A percentile compares a stretch with the other conserved stretches of the same genome.
phyloP scores from a whole-genome alignment of 2,329 filamentous ascomycete genomes.

The Fusarium sterilihyphosum region DNA sequence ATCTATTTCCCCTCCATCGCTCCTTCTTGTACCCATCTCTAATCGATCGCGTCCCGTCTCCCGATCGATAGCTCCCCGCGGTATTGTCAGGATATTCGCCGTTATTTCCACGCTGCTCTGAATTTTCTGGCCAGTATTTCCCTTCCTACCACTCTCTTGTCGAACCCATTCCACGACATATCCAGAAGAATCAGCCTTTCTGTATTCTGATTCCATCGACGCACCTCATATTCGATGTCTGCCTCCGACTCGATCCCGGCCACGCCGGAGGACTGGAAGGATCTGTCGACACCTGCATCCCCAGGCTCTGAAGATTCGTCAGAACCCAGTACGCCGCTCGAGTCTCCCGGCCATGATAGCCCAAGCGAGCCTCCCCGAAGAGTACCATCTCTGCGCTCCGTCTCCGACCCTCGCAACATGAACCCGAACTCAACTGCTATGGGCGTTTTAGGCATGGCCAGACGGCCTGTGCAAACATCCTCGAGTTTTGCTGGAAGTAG shows the following conservation, averaged over 20 bases:
- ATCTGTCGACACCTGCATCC: slow-evolving; percentile 52
- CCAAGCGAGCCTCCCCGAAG: slow-evolving; percentile 56
- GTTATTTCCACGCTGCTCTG: slow-evolving; percentile 30
- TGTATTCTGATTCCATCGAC: slow-evolving; percentile 4
- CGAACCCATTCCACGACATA: background rate
- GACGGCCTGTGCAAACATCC: slow-evolving; percentile 59
- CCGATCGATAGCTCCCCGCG: slow-evolving; percentile 37
- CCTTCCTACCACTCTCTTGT: background rate
- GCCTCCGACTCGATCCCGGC: slow-evolving; percentile 53
- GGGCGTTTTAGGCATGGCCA: slow-evolving; percentile 75
- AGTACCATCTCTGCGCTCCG: slow-evolving; percentile 67
- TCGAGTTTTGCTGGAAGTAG: slow-evolving; percentile 48
- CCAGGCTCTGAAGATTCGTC: slow-evolving; percentile 59
- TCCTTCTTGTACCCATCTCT: slow-evolving; percentile 39
- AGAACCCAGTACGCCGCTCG: slow-evolving; percentile 59
- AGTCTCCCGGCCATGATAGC: slow-evolving; percentile 50
- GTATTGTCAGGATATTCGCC: slow-evolving; percentile 20
- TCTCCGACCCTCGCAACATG: slow-evolving; percentile 72
- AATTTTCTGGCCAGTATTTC: slow-evolving; percentile 12
- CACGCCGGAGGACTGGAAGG: slow-evolving; percentile 58
- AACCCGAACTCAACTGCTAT: slow-evolving; percentile 85
- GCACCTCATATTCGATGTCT: slow-evolving; percentile 31
- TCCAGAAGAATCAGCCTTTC: background rate
- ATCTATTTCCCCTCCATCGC: slow-evolving; percentile 41
- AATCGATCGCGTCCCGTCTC: slow-evolving; percentile 40